These are phyloP conservation scores for Pythium utonaiense DNA, from an alignment of 352 stramenopile species.

Conservation along the genomic window DNA sequence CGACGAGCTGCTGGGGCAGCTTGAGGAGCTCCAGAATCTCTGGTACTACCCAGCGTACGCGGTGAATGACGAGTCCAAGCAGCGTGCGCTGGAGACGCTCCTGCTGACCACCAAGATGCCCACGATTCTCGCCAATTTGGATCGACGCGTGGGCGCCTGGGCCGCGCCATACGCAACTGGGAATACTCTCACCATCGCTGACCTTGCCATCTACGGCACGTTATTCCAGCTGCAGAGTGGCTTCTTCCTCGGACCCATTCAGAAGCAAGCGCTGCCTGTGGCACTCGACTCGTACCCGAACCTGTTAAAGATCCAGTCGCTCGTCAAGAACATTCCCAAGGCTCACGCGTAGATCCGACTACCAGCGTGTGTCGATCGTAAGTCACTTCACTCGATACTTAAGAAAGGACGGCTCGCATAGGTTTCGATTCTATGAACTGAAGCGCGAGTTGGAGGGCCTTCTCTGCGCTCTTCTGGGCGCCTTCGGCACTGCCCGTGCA, in stretches of 20 bases:
- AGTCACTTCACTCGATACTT: too few species aligned
- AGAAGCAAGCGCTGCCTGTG: neutral
- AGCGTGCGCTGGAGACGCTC: conserved; percentile 27
- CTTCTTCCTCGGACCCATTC: neutral
- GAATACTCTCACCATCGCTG: conserved; percentile 36
- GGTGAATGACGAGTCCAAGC: conserved; percentile 25
- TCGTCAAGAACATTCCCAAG: neutral
- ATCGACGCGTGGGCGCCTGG: conserved; percentile 33
- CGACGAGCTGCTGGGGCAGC: conserved; percentile 45
- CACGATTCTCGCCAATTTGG: conserved; percentile 33
- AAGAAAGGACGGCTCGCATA: neutral
- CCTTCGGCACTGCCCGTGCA: conserved; percentile 39
- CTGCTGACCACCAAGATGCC: conserved; percentile 35
- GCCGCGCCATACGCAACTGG: conserved; percentile 26
- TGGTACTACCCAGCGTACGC: conserved; percentile 28
- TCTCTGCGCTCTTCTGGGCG: conserved; percentile 50
- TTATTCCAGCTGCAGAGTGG: conserved; percentile 35
- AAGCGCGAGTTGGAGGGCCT: conserved; percentile 47
- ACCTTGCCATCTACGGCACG: conserved; percentile 46
- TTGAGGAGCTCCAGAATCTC: conserved; percentile 22
- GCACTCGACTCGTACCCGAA: neutral
- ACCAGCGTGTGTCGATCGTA: too few species aligned
- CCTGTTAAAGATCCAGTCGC: conserved; percentile 3
- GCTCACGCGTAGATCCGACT: neutral
- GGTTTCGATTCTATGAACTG: conserved; percentile 41